These are phyloP conservation scores for Exophiala xenobiotica DNA, from an alignment of 2,329 filamentous ascomycete genomes.

Conservation along the genomic window DNA sequence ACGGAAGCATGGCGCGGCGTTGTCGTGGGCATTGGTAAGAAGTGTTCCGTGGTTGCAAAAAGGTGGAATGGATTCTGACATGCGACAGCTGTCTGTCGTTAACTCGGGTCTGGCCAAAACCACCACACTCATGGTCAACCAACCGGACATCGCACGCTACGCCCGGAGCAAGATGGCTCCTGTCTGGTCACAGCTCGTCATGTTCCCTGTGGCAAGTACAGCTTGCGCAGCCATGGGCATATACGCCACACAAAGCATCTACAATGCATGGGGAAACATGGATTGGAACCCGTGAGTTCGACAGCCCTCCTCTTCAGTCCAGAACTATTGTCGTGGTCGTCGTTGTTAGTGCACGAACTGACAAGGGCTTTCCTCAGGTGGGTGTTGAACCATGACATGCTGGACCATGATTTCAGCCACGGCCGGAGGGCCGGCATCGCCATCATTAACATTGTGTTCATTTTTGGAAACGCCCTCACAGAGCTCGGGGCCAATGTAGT, in stretches of 20 bases:
- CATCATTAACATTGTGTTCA: constrained; percentile 15
- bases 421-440: constrained; percentile 12
- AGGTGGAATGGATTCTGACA: constrained; percentile 1
- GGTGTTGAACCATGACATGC: constrained; percentile 19
- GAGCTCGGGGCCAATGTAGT: constrained; percentile 16
- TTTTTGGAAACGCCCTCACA: constrained; percentile 12
- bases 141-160: constrained; percentile 47
- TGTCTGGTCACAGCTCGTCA: constrained; percentile 44
- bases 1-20: constrained; percentile 12
- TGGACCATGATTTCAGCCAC: constrained; percentile 15
- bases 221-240: constrained; percentile 47
- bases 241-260: constrained; percentile 45
- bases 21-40: constrained; percentile 21
- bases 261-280: constrained; percentile 41
- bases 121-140: constrained; percentile 43
- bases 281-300: constrained; percentile 20
- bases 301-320: too few relatives aligned
- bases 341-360: constrained; percentile 29
- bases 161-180: constrained; percentile 35
- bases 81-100: constrained; percentile 37
- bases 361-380: constrained; percentile 1
- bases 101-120: constrained; percentile 42
- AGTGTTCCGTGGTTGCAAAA: background rate
- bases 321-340: too few relatives aligned
- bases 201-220: constrained; percentile 45